Evolutionary conservation across 768 basidiomycete genomes (phyloP).

Genomic region (Lactarius vividus): DNA sequence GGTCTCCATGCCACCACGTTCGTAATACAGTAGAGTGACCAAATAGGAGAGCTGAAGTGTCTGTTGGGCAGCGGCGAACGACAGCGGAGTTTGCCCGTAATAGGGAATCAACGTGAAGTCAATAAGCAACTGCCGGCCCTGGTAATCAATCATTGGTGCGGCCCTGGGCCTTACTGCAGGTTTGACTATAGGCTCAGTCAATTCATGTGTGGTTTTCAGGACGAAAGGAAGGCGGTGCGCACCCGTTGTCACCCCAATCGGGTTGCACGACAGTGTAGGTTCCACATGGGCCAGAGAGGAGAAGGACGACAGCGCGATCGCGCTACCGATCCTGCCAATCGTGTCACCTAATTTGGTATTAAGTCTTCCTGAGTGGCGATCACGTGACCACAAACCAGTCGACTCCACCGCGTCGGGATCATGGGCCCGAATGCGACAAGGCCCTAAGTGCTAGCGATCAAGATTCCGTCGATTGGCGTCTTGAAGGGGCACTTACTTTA

Average conservation of each 20-base stretch:
- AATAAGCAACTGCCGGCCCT: conserved; percentile 60
- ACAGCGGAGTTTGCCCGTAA: conserved; percentile 43
- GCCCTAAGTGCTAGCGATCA: no score
- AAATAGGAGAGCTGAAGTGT: conserved; percentile 52
- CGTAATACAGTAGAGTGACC: conserved; percentile 48
- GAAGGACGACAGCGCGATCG: conserved; percentile 55
- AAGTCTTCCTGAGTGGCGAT: no score
- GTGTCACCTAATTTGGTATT: conserved; percentile 41
- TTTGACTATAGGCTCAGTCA: no score
- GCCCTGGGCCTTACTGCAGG: conserved; percentile 43
- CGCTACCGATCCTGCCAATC: conserved; percentile 43
- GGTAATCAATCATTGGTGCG: conserved; percentile 57
- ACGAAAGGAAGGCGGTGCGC: conserved; percentile 25
- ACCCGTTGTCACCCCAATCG: conserved; percentile 60
- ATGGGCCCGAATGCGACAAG: no score
- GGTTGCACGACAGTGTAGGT: conserved; percentile 49
- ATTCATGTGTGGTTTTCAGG: background rate
- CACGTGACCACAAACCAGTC: conserved; percentile 22
- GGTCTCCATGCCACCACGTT: conserved; percentile 45
- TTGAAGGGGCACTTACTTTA: no score
- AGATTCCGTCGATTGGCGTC: no score
- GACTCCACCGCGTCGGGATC: no score
- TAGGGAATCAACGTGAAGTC: conserved; percentile 59
- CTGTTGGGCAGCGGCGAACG: conserved; percentile 48
- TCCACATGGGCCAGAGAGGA: conserved; percentile 35